Base-by-base conservation (phyloP, 306 rosid species). In the Prunus padus region DNA sequence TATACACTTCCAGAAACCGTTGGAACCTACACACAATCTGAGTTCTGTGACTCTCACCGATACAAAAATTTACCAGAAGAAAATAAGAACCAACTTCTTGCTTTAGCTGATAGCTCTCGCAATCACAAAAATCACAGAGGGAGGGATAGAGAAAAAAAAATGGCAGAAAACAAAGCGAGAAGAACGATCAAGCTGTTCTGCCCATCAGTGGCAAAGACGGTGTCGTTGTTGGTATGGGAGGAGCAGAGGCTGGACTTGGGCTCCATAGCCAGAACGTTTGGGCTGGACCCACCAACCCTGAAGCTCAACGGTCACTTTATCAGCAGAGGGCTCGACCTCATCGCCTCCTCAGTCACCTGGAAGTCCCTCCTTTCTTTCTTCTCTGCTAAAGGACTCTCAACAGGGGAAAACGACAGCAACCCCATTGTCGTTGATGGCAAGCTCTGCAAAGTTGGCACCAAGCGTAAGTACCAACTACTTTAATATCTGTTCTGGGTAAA, bases 321-420 rank as follows among this genome's bases (percentile, higher is more conserved):
- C 42, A 71, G 94, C 78, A 85, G 92, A 82, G 98, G 94, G 4
- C 1, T 59, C 16, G 94, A 91, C 70, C 78, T 88, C 20, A 33
- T 94, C 4, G 74, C 98, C 12, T 83, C 88, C 44, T 89, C 91
- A 16, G 83, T 94, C 2, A 94, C 93, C 60, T 94, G 98, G 98
- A 88, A 81, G 1, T 82, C 93, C 18, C 87, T 91, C 10, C 87
- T 91, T 18, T 84, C 95, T 79, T 94, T 88, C 87, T 94, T 94
- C 78, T 83, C 92, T 22, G 49, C 82, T 42, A 91, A 82, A 77
- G 80, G 95, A 0, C 87, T 91, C 60, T 52, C 97, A 52, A 83
- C 89, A 8, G 93, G 97, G 1, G 55, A 62, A 70, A 51, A 81
- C 56, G 30, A 75, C 22, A 3, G 10, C 18, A 81, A 79, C 14